phyloP scores from a whole-genome alignment of 2,329 filamentous ascomycete species.

The Claviceps paspali region DNA sequence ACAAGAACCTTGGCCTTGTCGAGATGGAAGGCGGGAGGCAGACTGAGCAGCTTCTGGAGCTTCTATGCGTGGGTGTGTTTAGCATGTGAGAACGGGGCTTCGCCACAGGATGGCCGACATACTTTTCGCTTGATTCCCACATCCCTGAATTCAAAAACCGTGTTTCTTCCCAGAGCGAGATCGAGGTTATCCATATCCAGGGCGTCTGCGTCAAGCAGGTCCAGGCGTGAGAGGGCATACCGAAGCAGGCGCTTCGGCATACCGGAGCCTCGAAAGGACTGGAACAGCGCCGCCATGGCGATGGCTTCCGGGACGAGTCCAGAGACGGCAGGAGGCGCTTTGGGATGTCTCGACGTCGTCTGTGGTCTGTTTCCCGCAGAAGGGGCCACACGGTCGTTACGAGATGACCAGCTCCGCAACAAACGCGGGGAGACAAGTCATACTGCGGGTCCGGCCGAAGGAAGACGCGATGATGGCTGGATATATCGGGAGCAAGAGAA shows the following conservation, averaged over 20 bases:
- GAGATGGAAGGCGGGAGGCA: conserved; percentile 58
- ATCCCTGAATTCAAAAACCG: conserved; percentile 73
- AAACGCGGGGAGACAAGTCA: conserved; percentile 19
- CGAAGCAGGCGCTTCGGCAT: conserved; percentile 83
- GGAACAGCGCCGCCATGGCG: conserved; percentile 59
- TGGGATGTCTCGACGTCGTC: background rate
- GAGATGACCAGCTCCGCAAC: conserved; percentile 20
- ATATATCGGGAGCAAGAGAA: background rate
- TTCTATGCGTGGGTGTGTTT: conserved; percentile 39
- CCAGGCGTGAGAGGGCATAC: conserved; percentile 69
- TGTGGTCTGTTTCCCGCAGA: conserved; percentile 2
- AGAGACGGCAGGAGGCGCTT: background rate
- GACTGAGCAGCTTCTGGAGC: conserved; percentile 56
- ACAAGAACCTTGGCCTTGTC: conserved; percentile 59
- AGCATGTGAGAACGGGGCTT: conserved; percentile 9
- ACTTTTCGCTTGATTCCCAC: conserved; percentile 69
- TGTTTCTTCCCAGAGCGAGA: conserved; percentile 66
- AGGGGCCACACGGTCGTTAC: conserved; percentile 10
- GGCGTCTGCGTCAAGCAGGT: conserved; percentile 75
- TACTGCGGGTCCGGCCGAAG: conserved; percentile 12
- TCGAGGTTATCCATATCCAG: conserved; percentile 78
- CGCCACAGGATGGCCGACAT: conserved; percentile 9
- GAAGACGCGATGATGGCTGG: background rate
- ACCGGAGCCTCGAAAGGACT: conserved; percentile 47
- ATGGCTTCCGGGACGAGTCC: conserved; percentile 2